phyloP scores from a whole-genome alignment of 306 rosid species.

The Psophocarpus tetragonolobus region DNA sequence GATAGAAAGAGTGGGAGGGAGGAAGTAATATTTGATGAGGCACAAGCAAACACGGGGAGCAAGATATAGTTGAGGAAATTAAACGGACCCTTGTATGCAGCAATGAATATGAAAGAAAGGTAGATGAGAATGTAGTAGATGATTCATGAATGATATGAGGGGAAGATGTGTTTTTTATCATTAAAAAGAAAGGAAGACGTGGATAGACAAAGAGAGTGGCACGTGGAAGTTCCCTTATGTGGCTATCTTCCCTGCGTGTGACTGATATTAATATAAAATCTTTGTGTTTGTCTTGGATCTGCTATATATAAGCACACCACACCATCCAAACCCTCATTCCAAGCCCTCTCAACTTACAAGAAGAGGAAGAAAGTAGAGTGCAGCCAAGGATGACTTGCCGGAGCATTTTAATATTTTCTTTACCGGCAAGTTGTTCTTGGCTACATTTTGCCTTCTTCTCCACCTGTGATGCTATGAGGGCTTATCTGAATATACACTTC shows the following conservation, averaged over 20 bases:
- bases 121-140: slow-evolving; percentile 37
- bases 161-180: background rate
- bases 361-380: slow-evolving; percentile 43
- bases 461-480: slow-evolving; percentile 28
- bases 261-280: no score
- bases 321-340: background rate
- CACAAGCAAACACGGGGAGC: background rate
- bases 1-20: no score
- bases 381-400: slow-evolving; percentile 61
- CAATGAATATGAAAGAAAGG: background rate
- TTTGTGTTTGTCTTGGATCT: background rate
- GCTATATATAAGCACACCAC: background rate
- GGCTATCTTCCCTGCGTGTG: background rate
- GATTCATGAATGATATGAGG: slow-evolving; percentile 9
- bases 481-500: no score
- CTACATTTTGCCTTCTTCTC: slow-evolving; percentile 47
- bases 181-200: background rate
- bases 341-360: slow-evolving; percentile 28
- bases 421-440: slow-evolving; percentile 51
- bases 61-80: background rate
- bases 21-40: no score
- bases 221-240: slow-evolving; percentile 22
- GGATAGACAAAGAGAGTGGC: background rate
- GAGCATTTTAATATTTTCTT: background rate
- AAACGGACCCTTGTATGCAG: background rate